A percentile compares a stretch with the other conserved stretches of the same genome.
Evolutionary conservation across 1,284 basidiomycete species (phyloP).

Genomic region (Bjerkandera adusta): DNA sequence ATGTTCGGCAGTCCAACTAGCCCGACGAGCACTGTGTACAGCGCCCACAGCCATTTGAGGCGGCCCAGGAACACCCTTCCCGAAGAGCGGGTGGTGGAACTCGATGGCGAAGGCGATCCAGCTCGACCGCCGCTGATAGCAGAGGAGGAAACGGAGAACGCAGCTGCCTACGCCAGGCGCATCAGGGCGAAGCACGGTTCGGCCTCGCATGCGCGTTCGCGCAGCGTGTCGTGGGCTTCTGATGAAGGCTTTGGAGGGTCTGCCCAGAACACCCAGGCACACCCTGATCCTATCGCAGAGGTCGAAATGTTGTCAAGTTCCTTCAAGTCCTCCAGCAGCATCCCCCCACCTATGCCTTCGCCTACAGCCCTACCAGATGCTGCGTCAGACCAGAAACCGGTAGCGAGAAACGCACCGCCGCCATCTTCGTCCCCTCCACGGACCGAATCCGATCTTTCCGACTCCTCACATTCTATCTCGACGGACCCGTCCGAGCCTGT

Average conservation of each 20-base stretch:
- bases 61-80: slow-evolving; percentile 4
- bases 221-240: slow-evolving; percentile 11
- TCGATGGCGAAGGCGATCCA: slow-evolving; percentile 8
- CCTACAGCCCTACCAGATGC: background rate
- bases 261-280: background rate
- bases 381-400: background rate
- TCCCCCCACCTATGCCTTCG: background rate
- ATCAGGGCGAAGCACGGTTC: slow-evolving; percentile 12
- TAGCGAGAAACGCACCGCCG: background rate
- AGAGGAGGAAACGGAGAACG: slow-evolving; percentile 12
- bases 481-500: background rate
- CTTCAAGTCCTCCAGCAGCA: background rate
- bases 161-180: slow-evolving; percentile 15
- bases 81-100: slow-evolving; percentile 6
- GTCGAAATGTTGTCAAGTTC: background rate
- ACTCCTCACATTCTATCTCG: background rate
- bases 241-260: slow-evolving; percentile 2
- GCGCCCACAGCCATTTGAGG: slow-evolving; percentile 5
- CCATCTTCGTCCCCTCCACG: slow-evolving; percentile 2
- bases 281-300: background rate
- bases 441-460: background rate
- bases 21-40: slow-evolving; percentile 26
- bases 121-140: background rate
- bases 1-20: slow-evolving; percentile 16
- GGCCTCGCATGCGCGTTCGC: slow-evolving; percentile 10